Conservation (phyloP, 805 yeast species). For the Candida ipomoeae region DNA sequence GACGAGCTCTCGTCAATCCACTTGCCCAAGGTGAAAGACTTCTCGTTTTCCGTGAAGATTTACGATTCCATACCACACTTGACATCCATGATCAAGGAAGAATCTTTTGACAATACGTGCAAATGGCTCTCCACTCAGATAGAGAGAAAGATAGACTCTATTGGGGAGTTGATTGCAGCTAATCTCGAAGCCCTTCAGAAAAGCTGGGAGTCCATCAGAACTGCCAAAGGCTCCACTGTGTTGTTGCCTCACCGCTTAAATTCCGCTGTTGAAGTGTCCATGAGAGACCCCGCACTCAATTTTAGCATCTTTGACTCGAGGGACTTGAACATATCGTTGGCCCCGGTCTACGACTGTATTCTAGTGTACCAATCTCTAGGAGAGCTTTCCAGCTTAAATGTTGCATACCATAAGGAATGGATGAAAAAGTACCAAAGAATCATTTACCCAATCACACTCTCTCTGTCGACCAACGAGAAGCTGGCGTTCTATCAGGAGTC, state of each 20-base stretch:
- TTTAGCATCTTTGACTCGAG: slow-evolving; percentile 47
- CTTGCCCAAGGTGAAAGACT: slow-evolving; percentile 64
- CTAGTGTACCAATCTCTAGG: slow-evolving; percentile 75
- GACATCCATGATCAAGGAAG: slow-evolving; percentile 67
- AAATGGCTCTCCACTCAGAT: slow-evolving; percentile 60
- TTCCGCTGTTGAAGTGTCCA: slow-evolving; percentile 78
- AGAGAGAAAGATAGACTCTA: slow-evolving; percentile 53
- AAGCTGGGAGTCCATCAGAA: slow-evolving; percentile 53
- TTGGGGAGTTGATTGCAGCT: slow-evolving; percentile 56
- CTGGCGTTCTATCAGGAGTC: slow-evolving; percentile 28
- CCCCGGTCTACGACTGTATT: slow-evolving; percentile 78
- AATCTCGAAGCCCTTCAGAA: slow-evolving; percentile 54
- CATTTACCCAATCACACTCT: slow-evolving; percentile 56
- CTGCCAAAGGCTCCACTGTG: slow-evolving; percentile 33
- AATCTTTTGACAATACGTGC: slow-evolving; percentile 60
- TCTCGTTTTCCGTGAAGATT: slow-evolving; percentile 71
- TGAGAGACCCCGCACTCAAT: slow-evolving; percentile 53
- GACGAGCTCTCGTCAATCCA: slow-evolving; percentile 70
- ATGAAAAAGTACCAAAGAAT: slow-evolving; percentile 64
- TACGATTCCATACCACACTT: slow-evolving; percentile 73
- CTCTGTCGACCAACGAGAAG: slow-evolving; percentile 24
- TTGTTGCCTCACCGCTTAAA: slow-evolving; percentile 64
- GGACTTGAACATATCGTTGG: slow-evolving; percentile 47
- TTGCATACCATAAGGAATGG: slow-evolving; percentile 68
- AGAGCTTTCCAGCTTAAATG: slow-evolving; percentile 55